Base-by-base conservation (phyloP, 345 rosid species). In the Linum tenue region DNA sequence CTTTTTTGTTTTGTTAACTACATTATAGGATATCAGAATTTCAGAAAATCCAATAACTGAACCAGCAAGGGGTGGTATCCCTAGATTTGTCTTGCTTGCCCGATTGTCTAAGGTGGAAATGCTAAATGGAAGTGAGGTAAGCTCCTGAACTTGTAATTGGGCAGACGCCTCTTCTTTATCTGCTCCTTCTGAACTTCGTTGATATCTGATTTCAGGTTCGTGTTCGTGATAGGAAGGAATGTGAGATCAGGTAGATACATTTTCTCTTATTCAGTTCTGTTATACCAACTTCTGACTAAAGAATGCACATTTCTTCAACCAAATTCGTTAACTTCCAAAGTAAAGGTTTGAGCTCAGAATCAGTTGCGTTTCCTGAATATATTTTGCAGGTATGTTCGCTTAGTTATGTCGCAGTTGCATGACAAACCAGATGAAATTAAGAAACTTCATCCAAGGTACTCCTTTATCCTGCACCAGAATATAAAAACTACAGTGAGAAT, bases 91-190 rank as follows among this genome's bases (percentile, higher is more conserved):
- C 69, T 73, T 86, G 70, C 59, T 94, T 75, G 96, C 99, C 55
- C 79, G 86, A n/a, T 74, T 94, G 74, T 80, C 82, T 38, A 90
- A 83, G 71, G 85, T 94, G 67, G 75, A 90, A 81, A 64, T 88
- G 57, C 82, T 94, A 71, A 90, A 90, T 79, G 97, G 97, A 70
- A 94, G 99, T 70, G 99, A 90, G 99, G 99, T 94, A 82, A 67
- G 69, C 17, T 75, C 59, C 57, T 2, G 56, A 66, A 69, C 56
- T 55, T 63, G 36, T 48, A 16, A 43, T 7, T 9, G 7, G 62
- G 51, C 35, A 67, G 31, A 15, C 14, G 38, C 44, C 56, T 72
- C 55, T 76, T 48, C 55, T 48, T 64, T 56, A 7, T 10, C 16
- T 48, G 58, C 37, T 50, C 74, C 56, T 67, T 63, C 35, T 64